Evolutionary conservation across 139 green algal species (phyloP).

Genomic region (Astrephomene gubernaculifera): DNA sequence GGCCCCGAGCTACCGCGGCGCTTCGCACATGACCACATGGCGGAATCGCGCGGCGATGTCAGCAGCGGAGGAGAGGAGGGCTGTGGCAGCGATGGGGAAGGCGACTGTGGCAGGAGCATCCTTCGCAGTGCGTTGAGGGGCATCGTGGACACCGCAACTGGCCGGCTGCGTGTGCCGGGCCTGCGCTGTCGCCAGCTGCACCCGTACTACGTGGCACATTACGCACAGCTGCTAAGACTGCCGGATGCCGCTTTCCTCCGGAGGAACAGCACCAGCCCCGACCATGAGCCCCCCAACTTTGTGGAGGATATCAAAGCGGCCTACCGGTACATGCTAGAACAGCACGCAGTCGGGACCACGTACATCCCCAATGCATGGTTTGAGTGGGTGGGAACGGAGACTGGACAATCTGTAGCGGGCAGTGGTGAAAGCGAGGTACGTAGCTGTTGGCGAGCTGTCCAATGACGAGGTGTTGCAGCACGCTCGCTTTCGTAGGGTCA

Average conservation of each 20-base stretch:
- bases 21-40: slow-evolving; percentile 11
- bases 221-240: background rate
- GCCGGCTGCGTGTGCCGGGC: background rate
- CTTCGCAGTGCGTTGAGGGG: background rate
- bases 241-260: background rate
- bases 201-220: background rate
- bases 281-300: slow-evolving; percentile 31
- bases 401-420: too few relatives aligned
- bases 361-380: background rate
- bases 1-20: slow-evolving; percentile 18
- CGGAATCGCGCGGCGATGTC: background rate
- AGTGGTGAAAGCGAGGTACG: too few relatives aligned
- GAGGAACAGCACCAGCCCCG: background rate
- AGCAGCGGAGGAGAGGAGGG: background rate
- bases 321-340: background rate
- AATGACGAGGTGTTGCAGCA: too few relatives aligned
- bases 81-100: background rate
- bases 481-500: too few relatives aligned
- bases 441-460: too few relatives aligned
- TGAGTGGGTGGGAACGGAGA: background rate
- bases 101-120: too few relatives aligned
- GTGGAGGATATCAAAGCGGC: background rate
- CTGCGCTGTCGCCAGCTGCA: background rate
- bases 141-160: background rate
- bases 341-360: too few relatives aligned